These are phyloP conservation scores for Eutrema heterophyllum DNA, from an alignment of 345 rosid genomes.

Conservation along the genomic window DNA sequence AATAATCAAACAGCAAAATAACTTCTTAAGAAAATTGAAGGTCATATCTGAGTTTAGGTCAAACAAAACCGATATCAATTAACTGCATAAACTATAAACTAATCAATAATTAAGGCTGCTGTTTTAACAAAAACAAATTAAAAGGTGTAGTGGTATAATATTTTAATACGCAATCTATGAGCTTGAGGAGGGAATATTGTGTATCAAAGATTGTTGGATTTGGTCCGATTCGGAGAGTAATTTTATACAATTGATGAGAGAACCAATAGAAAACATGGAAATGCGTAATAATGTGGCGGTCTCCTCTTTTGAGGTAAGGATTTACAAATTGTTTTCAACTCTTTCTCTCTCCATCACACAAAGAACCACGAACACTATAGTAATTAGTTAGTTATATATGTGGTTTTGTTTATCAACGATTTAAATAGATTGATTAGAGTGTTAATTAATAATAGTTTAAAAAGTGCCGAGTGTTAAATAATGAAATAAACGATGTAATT, in stretches of 20 bases:
- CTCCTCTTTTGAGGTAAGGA: slow-evolving; percentile 33
- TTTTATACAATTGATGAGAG: slow-evolving; percentile 5
- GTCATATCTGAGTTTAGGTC: background rate
- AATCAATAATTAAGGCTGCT: background rate
- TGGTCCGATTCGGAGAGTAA: slow-evolving; percentile 15
- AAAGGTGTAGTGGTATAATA: background rate
- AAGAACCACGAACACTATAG: background rate
- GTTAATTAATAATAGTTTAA: background rate
- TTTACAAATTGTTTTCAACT: background rate
- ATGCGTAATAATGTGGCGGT: slow-evolving; percentile 28
- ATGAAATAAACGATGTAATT: background rate
- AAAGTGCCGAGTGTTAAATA: background rate
- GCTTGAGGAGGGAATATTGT: slow-evolving; percentile 22
- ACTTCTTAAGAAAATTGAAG: background rate
- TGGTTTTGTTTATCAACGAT: background rate
- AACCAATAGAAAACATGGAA: slow-evolving; percentile 8
- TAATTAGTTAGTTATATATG: background rate
- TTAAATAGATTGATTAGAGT: background rate
- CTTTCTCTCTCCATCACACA: background rate
- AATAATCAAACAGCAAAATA: background rate
- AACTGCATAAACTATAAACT: background rate
- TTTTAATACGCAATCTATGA: slow-evolving; percentile 8
- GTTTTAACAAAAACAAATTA: background rate
- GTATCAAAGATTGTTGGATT: slow-evolving; percentile 23
- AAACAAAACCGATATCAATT: background rate